Conservation (phyloP, 768 basidiomycete genomes). For the Lactifluus volemus region DNA sequence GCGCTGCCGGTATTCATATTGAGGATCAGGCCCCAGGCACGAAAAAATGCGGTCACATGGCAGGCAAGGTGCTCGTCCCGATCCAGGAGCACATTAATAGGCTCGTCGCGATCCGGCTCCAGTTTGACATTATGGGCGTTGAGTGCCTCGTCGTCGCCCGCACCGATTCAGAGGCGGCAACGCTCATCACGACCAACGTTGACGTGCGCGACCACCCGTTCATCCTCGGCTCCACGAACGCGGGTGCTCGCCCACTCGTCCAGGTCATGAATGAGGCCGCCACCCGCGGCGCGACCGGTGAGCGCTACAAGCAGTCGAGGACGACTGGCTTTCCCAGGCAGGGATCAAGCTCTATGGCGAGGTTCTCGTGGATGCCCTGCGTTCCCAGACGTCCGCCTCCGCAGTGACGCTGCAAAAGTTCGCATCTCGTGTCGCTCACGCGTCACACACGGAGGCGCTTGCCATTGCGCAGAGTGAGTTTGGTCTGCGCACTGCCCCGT, state of each 20-base stretch:
- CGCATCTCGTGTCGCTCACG: slow-evolving; percentile 49
- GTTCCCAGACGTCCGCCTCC: slow-evolving; percentile 43
- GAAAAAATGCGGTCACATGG: slow-evolving; percentile 95
- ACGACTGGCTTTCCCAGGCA: slow-evolving; percentile 75
- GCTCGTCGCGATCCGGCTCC: slow-evolving; percentile 91
- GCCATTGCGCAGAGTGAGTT: slow-evolving; percentile 73
- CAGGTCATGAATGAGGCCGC: slow-evolving; percentile 81
- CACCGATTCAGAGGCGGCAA: slow-evolving; percentile 97
- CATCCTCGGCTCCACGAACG: slow-evolving; percentile 87
- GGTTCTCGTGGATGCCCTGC: slow-evolving; percentile 58
- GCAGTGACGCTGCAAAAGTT: slow-evolving; percentile 51
- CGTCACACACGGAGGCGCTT: slow-evolving; percentile 62
- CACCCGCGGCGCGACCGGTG: slow-evolving; percentile 65
- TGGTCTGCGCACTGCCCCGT: slow-evolving; percentile 62
- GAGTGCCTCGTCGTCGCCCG: slow-evolving; percentile 89
- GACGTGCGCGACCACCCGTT: slow-evolving; percentile 97
- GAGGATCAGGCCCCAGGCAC: slow-evolving; percentile 98
- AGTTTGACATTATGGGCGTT: slow-evolving; percentile 98
- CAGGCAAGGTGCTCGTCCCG: slow-evolving; percentile 93
- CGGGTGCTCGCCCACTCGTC: slow-evolving; percentile 59
- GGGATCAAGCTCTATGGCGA: slow-evolving; percentile 72
- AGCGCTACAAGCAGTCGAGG: slow-evolving; percentile 84
- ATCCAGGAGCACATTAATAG: slow-evolving; percentile 98
- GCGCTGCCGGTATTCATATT: slow-evolving; percentile 95
- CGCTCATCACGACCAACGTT: slow-evolving; percentile 92